Conservation (phyloP, 139 green algal genomes). For the Gonium pectorale region DNA sequence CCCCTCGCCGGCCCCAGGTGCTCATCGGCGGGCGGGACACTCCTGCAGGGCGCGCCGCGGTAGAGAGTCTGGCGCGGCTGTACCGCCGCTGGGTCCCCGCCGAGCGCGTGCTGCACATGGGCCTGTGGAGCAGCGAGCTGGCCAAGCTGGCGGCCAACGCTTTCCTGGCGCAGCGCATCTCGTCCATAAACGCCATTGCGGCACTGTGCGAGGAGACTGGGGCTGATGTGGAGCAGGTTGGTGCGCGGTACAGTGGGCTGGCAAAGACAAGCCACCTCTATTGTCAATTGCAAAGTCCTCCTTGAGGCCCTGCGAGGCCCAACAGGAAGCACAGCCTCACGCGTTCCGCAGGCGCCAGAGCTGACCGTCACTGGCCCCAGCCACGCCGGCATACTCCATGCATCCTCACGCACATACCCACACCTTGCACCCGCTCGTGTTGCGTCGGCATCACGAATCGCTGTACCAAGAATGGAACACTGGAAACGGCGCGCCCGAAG, state of each 20-base stretch:
- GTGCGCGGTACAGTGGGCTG: background rate
- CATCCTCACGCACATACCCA: too few species aligned
- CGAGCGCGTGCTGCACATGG: conserved; percentile 91
- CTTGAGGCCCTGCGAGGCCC: too few species aligned
- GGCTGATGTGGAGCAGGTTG: conserved; percentile 90
- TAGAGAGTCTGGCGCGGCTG: conserved; percentile 80
- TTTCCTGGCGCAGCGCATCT: conserved; percentile 96
- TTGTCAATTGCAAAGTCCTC: too few species aligned
- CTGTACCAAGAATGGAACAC: too few species aligned
- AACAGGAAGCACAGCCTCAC: too few species aligned
- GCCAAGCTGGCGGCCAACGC: conserved; percentile 97
- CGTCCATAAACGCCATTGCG: conserved; percentile 97
- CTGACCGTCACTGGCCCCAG: too few species aligned
- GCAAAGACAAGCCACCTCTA: too few species aligned
- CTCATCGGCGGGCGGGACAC: conserved; percentile 89
- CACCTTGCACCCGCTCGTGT: too few species aligned
- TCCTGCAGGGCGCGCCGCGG: conserved; percentile 69
- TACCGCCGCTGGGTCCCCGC: conserved; percentile 94
- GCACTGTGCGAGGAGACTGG: conserved; percentile 95
- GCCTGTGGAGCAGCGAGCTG: conserved; percentile 95
- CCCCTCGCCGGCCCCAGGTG: conserved; percentile 57
- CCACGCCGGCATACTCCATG: too few species aligned
- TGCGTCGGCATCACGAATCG: too few species aligned
- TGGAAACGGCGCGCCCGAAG: too few species aligned
- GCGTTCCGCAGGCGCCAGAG: too few species aligned